These are phyloP conservation scores for Sporobolomyces phaffii DNA, from an alignment of 768 basidiomycete species.

Conservation along the genomic window DNA sequence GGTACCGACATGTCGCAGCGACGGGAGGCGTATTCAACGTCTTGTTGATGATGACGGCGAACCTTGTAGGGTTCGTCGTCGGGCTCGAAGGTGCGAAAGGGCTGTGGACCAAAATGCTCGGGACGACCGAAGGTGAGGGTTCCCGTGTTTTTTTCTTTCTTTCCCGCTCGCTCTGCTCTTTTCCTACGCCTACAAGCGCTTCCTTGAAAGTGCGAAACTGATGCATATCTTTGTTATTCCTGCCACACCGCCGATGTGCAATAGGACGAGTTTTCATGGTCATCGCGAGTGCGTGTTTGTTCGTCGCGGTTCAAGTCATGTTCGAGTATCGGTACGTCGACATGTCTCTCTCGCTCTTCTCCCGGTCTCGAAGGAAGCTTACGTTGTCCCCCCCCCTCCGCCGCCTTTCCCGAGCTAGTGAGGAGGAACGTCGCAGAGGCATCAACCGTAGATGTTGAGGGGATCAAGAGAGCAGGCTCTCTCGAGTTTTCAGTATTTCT, in stretches of 20 bases:
- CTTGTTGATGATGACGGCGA: constrained; percentile 81
- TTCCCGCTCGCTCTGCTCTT: not conserved
- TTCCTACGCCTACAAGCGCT: no score
- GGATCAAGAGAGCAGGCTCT: no score
- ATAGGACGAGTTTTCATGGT: constrained; percentile 64
- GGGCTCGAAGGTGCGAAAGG: constrained; percentile 72
- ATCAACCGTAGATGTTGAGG: constrained; percentile 50
- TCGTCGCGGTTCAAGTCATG: constrained; percentile 83
- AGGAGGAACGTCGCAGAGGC: constrained; percentile 65
- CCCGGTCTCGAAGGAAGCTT: not conserved
- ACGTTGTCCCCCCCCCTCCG: constrained; percentile 25
- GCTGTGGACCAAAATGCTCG: constrained; percentile 59
- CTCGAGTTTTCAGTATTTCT: no score
- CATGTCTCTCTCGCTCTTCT: not conserved
- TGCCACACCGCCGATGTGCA: not conserved
- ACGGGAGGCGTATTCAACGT: constrained; percentile 76
- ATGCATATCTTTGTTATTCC: no score
- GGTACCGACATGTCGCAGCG: constrained; percentile 84
- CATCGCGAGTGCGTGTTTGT: constrained; percentile 60
- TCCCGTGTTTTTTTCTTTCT: not conserved
- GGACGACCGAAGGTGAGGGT: constrained; percentile 59
- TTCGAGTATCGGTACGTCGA: constrained; percentile 83
- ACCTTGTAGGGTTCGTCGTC: constrained; percentile 90
- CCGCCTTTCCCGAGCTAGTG: constrained; percentile 53
- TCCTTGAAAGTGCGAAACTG: no score